Base-by-base conservation (phyloP, 2,329 filamentous ascomycete genomes). In the Monilinia laxa region DNA sequence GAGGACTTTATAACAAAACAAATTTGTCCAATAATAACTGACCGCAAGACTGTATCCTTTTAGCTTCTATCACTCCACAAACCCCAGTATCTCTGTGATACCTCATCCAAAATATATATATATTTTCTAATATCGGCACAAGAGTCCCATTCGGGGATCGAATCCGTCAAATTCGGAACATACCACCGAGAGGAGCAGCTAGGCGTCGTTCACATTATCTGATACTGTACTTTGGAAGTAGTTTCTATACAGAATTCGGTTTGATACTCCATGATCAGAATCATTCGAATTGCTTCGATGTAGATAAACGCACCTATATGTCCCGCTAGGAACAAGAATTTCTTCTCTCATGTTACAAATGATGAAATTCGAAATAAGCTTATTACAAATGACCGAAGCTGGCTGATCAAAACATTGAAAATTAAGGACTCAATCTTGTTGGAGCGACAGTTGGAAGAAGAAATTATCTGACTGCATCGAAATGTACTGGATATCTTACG, bases 111-210 rank as follows among this genome's bases (percentile, higher is more conserved):
- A 51, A 51, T 7, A 45, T 47, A 10, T 14, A 20, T 20, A 1
- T 65, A 53, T 18, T 9, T 60, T 60, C 38, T 49, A n/a, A 53
- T 45, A 12, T 65, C 55, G 55, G 64, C 25, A 65, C 45, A 54
- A 53, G 25, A 62, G 35, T 16, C 56, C 64, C 35, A 53, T 23
- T 62, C 60, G 3, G 55, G 56, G 54, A 62, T 40, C 31, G 60
- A 60, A 35, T n/a, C 55, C 64, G 45, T 23, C 47, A 62, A 38
- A 45, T 45, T 45, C 64, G 55, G 56, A 20, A 54, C 60, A 54
- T 31, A 45, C 55, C 53, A 53, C 64, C 56, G 64, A 60, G 55
- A 54, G 31, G 20, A 65, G 64, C 35, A 62, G 56, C 52, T 54
- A 25, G 64, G 47, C 47, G 55, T 47, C 28, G 38, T 11, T 35